Evolutionary conservation across 805 yeast species (phyloP).

Genomic region (Ogataea wickerhamii): DNA sequence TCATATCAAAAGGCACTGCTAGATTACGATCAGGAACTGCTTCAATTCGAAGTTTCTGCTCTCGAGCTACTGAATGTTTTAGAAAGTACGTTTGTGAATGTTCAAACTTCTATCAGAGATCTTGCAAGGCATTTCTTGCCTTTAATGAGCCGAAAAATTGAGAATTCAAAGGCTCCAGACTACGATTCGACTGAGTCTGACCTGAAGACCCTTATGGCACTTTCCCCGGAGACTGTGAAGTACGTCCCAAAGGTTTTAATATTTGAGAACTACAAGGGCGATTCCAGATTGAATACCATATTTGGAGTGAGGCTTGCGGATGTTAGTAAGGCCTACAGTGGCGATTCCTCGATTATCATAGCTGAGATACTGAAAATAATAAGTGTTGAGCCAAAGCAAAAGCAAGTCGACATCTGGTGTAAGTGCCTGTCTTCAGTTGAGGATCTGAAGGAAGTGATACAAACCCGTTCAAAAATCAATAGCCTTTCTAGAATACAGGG

Average conservation of each 20-base stretch:
- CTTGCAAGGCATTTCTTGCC: conserved; percentile 8
- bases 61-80: conserved; percentile 12
- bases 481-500: conserved; percentile 1
- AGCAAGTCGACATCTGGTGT: conserved; percentile 15
- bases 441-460: conserved; percentile 15
- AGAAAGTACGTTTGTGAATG: conserved; percentile 6
- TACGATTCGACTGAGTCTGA: conserved; percentile 4
- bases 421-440: conserved; percentile 6
- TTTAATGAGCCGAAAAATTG: conserved; percentile 7
- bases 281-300: conserved; percentile 5
- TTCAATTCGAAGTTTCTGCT: conserved; percentile 12
- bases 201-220: conserved; percentile 5
- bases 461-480: conserved; percentile 11
- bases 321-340: conserved; percentile 4
- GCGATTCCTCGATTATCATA: conserved; percentile 13
- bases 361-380: conserved; percentile 11
- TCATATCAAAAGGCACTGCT: conserved; percentile 7
- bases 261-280: conserved; percentile 16
- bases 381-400: conserved; percentile 5
- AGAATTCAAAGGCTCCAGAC: conserved; percentile 2
- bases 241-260: conserved; percentile 5
- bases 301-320: conserved; percentile 14
- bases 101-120: conserved; percentile 10
- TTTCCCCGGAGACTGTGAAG: conserved; percentile 6
- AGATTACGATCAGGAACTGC: conserved; percentile 7